These are phyloP conservation scores for Paramecium caudatum DNA, from an alignment of 73 alveolate genomes.

Conservation along the genomic window DNA sequence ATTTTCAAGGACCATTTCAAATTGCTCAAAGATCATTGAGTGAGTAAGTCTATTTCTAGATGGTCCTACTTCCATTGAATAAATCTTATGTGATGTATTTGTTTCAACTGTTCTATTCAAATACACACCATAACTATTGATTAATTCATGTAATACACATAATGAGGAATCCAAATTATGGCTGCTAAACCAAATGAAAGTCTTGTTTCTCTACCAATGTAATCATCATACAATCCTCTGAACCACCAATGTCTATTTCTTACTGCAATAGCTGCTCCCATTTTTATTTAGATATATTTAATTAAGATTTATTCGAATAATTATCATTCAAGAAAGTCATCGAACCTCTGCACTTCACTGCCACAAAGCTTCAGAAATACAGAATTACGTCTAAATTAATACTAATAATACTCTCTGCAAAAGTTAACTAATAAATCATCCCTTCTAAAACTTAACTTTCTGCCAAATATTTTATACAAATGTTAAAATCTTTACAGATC, in stretches of 20 bases:
- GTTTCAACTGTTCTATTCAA: conserved; percentile 72
- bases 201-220: conserved; percentile 77
- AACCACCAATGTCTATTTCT: conserved; percentile 81
- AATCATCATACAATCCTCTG: conserved; percentile 78
- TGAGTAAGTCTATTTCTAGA: conserved; percentile 75
- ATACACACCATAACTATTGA: conserved; percentile 71
- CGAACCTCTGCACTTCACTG: conserved; percentile 39
- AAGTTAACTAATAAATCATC: conserved; percentile 51
- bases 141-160: too few species aligned
- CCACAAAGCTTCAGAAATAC: conserved; percentile 18
- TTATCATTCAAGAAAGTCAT: conserved; percentile 6
- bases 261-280: conserved; percentile 65
- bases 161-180: conserved; percentile 76
- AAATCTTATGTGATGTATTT: conserved; percentile 65
- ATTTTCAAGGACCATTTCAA: conserved; percentile 70
- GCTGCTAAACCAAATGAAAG: conserved; percentile 77
- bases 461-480: conserved; percentile 57
- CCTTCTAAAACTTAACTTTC: conserved; percentile 46
- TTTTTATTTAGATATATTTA: conserved; percentile 24
- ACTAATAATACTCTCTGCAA: conserved; percentile 29
- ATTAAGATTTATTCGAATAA: too few species aligned
- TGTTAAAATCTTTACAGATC: conserved; percentile 56
- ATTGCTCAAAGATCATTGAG: conserved; percentile 72
- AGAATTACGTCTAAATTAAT: conserved; percentile 2
- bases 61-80: conserved; percentile 71